Evolutionary conservation across 768 basidiomycete genomes (phyloP).

Genomic region (Kwoniella bestiolae): DNA sequence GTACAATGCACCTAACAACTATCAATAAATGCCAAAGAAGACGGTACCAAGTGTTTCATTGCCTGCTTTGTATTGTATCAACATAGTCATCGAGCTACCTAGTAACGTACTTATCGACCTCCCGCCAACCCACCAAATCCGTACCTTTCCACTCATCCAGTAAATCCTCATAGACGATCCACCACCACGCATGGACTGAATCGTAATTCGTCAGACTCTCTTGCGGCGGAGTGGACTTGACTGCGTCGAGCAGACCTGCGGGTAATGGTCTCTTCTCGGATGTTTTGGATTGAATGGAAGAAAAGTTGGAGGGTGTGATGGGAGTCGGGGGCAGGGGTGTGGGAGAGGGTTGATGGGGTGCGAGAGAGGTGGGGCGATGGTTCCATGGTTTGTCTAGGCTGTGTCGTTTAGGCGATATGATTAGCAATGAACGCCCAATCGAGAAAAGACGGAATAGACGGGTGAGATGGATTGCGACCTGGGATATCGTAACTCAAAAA

Average conservation of each 20-base stretch:
- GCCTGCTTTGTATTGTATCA: no score
- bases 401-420: no score
- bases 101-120: slow-evolving; percentile 43
- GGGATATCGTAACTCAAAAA: not conserved
- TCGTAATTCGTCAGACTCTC: slow-evolving; percentile 39
- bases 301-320: slow-evolving; percentile 16
- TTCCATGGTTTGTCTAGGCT: slow-evolving; percentile 58
- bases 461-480: not conserved
- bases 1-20: not conserved
- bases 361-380: slow-evolving; percentile 25
- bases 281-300: not conserved
- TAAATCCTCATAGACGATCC: slow-evolving; percentile 51
- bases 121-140: slow-evolving; percentile 40
- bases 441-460: no score
- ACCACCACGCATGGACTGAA: slow-evolving; percentile 55
- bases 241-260: slow-evolving; percentile 21
- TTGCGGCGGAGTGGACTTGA: slow-evolving; percentile 31
- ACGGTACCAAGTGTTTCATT: no score
- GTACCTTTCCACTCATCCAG: slow-evolving; percentile 40
- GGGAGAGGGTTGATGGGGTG: slow-evolving; percentile 2
- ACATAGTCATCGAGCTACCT: slow-evolving; percentile 26
- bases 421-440: no score
- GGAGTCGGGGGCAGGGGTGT: slow-evolving; percentile 8
- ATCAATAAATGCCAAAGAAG: not conserved
- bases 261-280: slow-evolving; percentile 26